Conservation (phyloP, 768 basidiomycete species). For the Coprinellus micaceus region DNA sequence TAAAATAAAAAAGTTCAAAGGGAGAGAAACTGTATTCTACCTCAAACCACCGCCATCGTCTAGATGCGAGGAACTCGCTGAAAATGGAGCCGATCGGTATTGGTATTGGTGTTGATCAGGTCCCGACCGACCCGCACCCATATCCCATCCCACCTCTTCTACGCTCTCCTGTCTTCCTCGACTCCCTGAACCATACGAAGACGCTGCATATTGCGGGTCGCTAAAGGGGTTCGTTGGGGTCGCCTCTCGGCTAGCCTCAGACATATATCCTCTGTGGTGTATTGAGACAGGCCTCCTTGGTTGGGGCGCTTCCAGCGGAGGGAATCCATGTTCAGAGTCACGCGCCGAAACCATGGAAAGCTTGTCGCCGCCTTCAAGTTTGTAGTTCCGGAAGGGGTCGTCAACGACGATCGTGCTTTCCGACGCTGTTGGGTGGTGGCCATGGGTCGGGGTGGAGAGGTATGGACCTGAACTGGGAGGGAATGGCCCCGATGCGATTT, state of each 20-base stretch:
- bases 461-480: background rate
- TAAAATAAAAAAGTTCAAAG: too few species aligned
- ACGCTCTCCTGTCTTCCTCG: background rate
- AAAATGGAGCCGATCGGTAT: background rate
- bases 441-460: background rate
- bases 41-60: too few species aligned
- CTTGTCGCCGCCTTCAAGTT: background rate
- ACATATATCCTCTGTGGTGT: background rate
- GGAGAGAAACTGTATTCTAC: too few species aligned
- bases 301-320: background rate
- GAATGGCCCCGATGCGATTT: too few species aligned
- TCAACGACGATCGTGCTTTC: conserved; percentile 1
- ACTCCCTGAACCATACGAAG: background rate
- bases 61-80: background rate
- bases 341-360: background rate
- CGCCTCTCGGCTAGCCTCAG: background rate
- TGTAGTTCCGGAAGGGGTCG: too few species aligned
- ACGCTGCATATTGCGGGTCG: background rate
- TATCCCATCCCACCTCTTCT: conserved; percentile 1
- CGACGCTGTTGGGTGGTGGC: background rate
- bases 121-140: background rate
- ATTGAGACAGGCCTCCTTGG: background rate
- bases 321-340: too few species aligned
- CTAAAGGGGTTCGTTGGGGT: background rate
- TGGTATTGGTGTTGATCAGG: background rate